Conservation (phyloP, 345 rosid genomes). For the Draba incana region DNA sequence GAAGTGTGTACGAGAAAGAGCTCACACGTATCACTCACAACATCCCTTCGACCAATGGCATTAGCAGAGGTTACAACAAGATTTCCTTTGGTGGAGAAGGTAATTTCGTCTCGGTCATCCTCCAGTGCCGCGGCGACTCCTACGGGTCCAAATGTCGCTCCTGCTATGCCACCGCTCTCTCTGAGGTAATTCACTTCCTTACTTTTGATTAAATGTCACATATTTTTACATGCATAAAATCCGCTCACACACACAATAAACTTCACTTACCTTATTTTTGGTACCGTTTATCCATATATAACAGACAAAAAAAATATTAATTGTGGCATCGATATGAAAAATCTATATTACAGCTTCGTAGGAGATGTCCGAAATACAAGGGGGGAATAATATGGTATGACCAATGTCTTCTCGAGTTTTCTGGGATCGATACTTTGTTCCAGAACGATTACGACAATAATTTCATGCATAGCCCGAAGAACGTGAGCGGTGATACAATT, state of each 20-base stretch:
- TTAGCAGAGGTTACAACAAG: slow-evolving; percentile 37
- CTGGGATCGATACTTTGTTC: slow-evolving; percentile 30
- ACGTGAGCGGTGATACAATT: not conserved
- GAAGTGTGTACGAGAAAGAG: slow-evolving; percentile 17
- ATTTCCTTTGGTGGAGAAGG: slow-evolving; percentile 21
- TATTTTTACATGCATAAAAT: not conserved
- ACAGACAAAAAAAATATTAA: not conserved
- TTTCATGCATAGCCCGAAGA: slow-evolving; percentile 20
- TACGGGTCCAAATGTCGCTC: slow-evolving; percentile 46
- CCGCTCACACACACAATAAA: too few species aligned
- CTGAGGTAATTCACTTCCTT: slow-evolving; percentile 33
- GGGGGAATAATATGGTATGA: slow-evolving; percentile 53
- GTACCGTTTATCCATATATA: too few species aligned
- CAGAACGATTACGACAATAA: slow-evolving; percentile 39
- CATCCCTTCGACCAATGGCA: not conserved
- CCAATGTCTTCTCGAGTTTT: not conserved
- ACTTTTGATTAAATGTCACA: not conserved
- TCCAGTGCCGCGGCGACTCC: slow-evolving; percentile 61
- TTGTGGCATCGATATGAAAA: not conserved
- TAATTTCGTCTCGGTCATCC: slow-evolving; percentile 40
- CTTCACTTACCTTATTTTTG: too few species aligned
- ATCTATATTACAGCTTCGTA: slow-evolving; percentile 16
- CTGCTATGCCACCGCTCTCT: slow-evolving; percentile 43
- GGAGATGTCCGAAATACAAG: slow-evolving; percentile 47
- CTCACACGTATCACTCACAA: not conserved